A percentile compares a stretch with the other conserved stretches of the same genome.
phyloP scores from a whole-genome alignment of 2,329 filamentous ascomycete species.

The Exophiala mesophila region DNA sequence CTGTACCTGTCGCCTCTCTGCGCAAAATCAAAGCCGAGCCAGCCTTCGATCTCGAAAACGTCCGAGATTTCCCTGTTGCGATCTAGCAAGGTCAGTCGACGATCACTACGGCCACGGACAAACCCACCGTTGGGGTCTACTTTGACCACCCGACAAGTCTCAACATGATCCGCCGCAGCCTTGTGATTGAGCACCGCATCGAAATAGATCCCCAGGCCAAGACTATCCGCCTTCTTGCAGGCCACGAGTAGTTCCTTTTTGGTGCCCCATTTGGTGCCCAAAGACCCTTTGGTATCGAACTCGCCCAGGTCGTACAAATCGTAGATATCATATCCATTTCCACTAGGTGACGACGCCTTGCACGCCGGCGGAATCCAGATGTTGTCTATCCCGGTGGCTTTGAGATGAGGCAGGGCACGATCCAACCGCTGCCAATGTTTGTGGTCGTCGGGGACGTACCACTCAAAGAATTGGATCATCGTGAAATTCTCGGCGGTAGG shows the following conservation, averaged over 20 bases:
- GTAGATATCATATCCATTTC: slow-evolving; percentile 60
- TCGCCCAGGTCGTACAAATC: slow-evolving; percentile 61
- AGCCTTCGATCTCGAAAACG: slow-evolving; percentile 57
- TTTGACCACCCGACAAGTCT: slow-evolving; percentile 56
- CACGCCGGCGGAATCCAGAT: slow-evolving; percentile 61
- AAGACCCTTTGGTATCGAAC: slow-evolving; percentile 57
- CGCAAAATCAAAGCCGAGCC: slow-evolving; percentile 59
- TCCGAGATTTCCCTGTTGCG: slow-evolving; percentile 48
- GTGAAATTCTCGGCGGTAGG: slow-evolving; percentile 24
- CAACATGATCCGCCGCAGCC: slow-evolving; percentile 56
- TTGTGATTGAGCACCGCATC: slow-evolving; percentile 64
- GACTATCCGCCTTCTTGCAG: slow-evolving; percentile 22
- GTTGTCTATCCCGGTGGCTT: slow-evolving; percentile 51
- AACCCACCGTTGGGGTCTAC: slow-evolving; percentile 46
- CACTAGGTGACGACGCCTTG: slow-evolving; percentile 53
- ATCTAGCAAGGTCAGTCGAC: slow-evolving; percentile 32
- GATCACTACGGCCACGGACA: background rate
- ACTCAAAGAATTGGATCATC: slow-evolving; percentile 62
- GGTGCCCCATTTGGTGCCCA: slow-evolving; percentile 57
- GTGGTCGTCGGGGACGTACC: slow-evolving; percentile 56
- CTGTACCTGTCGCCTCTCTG: slow-evolving; percentile 54
- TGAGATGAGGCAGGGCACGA: slow-evolving; percentile 46
- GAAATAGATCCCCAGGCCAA: slow-evolving; percentile 48
- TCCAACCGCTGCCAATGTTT: slow-evolving; percentile 54
- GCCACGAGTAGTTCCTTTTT: slow-evolving; percentile 45